These are phyloP conservation scores for Cenchrus americanus DNA, from an alignment of 176 grass and related monocot genomes.

Conservation along the genomic window DNA sequence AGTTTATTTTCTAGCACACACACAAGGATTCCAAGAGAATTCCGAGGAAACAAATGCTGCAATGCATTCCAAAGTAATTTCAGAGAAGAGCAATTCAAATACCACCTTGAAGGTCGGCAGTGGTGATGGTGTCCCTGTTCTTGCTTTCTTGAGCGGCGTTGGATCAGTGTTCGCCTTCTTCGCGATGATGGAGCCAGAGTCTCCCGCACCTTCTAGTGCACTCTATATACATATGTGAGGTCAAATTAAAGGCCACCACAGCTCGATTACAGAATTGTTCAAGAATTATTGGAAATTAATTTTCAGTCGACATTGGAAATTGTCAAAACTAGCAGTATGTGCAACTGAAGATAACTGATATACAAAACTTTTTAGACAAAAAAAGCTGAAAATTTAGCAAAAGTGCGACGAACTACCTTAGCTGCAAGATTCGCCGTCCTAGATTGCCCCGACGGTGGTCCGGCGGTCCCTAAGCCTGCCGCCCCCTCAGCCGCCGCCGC, in stretches of 20 bases:
- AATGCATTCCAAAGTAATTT: neutral
- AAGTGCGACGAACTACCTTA: slow-evolving; percentile 32
- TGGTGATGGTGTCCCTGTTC: slow-evolving; percentile 63
- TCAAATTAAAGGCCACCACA: slow-evolving; percentile 11
- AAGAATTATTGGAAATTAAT: neutral
- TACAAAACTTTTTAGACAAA: neutral
- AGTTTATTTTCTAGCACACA: neutral
- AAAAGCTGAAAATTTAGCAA: slow-evolving; percentile 6
- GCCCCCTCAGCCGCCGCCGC: neutral
- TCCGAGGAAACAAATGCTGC: neutral
- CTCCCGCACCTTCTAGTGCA: slow-evolving; percentile 55
- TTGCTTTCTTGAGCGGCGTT: slow-evolving; percentile 67
- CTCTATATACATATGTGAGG: slow-evolving; percentile 42
- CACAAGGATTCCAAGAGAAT: neutral
- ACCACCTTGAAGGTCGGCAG: slow-evolving; percentile 80
- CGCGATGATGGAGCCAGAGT: slow-evolving; percentile 45
- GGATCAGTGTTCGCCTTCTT: slow-evolving; percentile 46
- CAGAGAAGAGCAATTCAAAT: neutral
- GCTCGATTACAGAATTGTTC: neutral
- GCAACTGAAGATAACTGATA: neutral
- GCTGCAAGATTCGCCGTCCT: neutral
- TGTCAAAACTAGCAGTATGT: neutral
- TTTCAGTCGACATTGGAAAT: neutral
- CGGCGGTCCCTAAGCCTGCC: neutral
- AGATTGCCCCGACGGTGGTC: neutral